Conservation (phyloP, 441 rosid genomes). For the Metrosideros polymorpha region DNA sequence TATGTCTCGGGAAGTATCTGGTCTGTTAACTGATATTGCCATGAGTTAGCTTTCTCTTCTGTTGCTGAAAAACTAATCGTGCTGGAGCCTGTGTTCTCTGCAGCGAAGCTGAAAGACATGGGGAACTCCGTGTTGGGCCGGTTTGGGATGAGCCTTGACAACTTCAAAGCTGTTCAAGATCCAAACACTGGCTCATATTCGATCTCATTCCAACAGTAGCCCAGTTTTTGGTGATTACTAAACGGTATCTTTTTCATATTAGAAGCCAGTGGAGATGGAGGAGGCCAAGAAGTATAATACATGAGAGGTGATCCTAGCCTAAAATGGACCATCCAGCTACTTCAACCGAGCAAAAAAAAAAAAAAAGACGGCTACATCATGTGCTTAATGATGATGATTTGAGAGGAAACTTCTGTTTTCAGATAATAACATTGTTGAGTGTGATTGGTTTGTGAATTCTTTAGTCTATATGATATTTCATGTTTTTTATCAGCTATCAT, state of each 20-base stretch:
- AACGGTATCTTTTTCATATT: not conserved
- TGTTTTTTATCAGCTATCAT: not conserved
- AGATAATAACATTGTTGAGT: not conserved
- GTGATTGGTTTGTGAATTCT: not conserved
- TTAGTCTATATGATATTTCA: not conserved
- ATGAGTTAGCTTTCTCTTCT: not conserved
- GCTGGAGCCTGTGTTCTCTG: not conserved
- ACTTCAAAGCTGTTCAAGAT: constrained; percentile 92
- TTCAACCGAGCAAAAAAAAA: not conserved
- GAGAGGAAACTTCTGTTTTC: not conserved
- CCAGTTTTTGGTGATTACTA: not conserved
- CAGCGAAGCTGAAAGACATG: constrained; percentile 88
- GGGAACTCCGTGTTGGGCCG: constrained; percentile 84
- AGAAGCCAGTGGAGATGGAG: not conserved
- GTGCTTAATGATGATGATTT: not conserved
- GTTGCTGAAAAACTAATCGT: not conserved
- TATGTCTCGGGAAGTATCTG: not conserved
- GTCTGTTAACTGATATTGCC: not conserved
- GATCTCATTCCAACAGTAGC: constrained; percentile 58
- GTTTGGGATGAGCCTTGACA: constrained; percentile 88
- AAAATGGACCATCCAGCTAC: not conserved
- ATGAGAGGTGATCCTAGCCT: not conserved
- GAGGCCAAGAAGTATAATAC: not conserved
- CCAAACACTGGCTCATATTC: constrained; percentile 95
- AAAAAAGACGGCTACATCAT: not conserved